Evolutionary conservation across 176 grass and related monocot species (phyloP).

Genomic region (Aegilops tauschii): DNA sequence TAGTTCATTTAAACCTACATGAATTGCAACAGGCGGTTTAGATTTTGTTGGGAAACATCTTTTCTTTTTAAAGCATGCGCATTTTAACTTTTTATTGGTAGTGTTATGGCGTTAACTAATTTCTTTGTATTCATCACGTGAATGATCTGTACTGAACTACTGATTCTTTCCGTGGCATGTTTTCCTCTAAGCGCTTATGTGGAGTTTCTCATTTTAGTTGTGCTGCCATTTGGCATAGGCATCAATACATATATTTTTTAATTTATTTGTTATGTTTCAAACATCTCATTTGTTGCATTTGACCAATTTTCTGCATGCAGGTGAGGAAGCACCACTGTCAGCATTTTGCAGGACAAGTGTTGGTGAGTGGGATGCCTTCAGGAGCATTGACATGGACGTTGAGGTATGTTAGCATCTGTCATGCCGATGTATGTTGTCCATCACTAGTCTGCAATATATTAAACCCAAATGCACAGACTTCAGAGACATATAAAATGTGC

Average conservation of each 20-base stretch:
- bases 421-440: background rate
- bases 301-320: conserved; percentile 32
- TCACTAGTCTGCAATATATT: background rate
- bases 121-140: background rate
- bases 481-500: background rate
- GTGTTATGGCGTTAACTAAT: background rate
- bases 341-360: conserved; percentile 76
- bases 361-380: conserved; percentile 80
- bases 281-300: conserved; percentile 4
- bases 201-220: background rate
- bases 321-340: conserved; percentile 65
- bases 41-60: background rate
- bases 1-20: background rate
- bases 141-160: background rate
- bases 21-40: background rate
- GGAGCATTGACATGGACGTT: conserved; percentile 87
- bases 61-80: background rate
- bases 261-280: background rate
- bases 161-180: background rate
- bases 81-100: background rate
- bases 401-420: conserved; percentile 43
- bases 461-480: background rate
- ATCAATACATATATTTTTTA: background rate
- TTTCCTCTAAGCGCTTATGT: conserved; percentile 1
- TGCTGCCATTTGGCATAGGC: background rate